Base-by-base conservation (phyloP, 805 yeast genomes). In the Hermanozyma aechmeae region DNA sequence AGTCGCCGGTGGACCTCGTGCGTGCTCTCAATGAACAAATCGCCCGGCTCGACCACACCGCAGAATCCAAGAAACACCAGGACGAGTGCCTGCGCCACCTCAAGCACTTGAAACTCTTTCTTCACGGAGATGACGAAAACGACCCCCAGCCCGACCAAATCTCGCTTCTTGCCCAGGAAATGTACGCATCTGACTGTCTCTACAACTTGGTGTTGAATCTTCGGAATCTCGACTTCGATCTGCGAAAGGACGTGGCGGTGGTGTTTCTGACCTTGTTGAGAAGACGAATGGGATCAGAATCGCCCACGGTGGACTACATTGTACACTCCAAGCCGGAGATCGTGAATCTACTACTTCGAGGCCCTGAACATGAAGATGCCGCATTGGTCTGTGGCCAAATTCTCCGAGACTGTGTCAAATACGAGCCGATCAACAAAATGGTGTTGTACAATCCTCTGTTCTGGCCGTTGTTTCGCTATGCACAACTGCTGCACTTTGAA, bases 261-360 rank as follows among this genome's bases (percentile, higher is more conserved):
- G 51, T 92, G 29, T 85, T 86, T 50, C 71, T 77, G 37, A 76
- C 84, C 4, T 65, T 93, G 24, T 66, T 92, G 37, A 74, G 87
- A 43, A 75, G 95, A 30, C 80, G 79, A 39, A 73, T 76, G 22
- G 89, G 85, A 24, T 71, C 65, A 41, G 71, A 85, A 40, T 71
- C 79, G 6, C 95, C 95, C 12, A 84, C 96, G 0, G 87, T 85
- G 13, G 96, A 89, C 46, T 83, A 86, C 51, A 53, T 92, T 23
- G 53, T 79, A 12, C 42, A 47, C 23, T 53, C 71, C 15, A 71
- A 74, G 34, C 86, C 92, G 5, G 76, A 73, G 34, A 69, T 84
- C 3, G 51, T 92, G 22, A 61, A 65, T 18, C 41, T 68, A 16
- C 65, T 92, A 35, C 59, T 87, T 45, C 67, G 64, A 32, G 81